phyloP scores from a whole-genome alignment of 768 basidiomycete species.

The Tephrocybe sp. region DNA sequence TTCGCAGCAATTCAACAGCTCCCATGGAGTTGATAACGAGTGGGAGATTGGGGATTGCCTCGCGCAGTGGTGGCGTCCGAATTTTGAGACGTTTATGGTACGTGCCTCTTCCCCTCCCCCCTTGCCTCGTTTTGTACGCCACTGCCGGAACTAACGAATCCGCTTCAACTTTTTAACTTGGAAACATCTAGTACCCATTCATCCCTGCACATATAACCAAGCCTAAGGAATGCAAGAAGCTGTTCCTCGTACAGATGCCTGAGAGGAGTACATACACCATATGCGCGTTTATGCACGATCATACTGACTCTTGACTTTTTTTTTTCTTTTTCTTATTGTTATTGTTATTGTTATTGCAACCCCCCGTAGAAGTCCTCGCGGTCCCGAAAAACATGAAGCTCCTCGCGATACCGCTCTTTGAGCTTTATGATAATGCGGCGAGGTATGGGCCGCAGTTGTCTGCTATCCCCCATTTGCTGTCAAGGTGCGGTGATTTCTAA shows the following conservation, averaged over 20 bases:
- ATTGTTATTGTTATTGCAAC: no score
- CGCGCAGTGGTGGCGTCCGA: constrained; percentile 98
- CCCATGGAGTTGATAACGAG: constrained; percentile 78
- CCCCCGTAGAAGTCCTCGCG: constrained; percentile 80
- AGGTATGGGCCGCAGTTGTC: constrained; percentile 93
- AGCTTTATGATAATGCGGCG: constrained; percentile 96
- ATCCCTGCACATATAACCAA: constrained; percentile 95
- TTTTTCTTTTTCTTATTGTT: no score
- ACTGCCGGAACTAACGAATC: no score
- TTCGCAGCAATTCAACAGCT: constrained; percentile 68
- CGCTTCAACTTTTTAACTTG: not conserved
- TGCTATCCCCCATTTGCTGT: constrained; percentile 89
- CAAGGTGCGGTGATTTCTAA: no score
- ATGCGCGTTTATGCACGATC: not conserved
- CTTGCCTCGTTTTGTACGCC: no score
- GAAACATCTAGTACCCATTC: constrained; percentile 73
- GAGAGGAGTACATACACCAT: constrained; percentile 68
- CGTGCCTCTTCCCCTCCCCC: no score
- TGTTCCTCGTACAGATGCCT: constrained; percentile 94
- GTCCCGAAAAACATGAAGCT: constrained; percentile 99
- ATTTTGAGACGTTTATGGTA: constrained; percentile 99
- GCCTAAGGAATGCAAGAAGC: constrained; percentile 97
- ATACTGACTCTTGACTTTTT: not conserved
- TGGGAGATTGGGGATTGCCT: constrained; percentile 97
- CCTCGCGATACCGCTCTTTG: constrained; percentile 93